Percentiles rank a stretch among this genome's conserved stretches.
These are phyloP conservation scores for Lentithecium fluviatile DNA, from an alignment of 495 filamentous ascomycete genomes.

Conservation along the genomic window DNA sequence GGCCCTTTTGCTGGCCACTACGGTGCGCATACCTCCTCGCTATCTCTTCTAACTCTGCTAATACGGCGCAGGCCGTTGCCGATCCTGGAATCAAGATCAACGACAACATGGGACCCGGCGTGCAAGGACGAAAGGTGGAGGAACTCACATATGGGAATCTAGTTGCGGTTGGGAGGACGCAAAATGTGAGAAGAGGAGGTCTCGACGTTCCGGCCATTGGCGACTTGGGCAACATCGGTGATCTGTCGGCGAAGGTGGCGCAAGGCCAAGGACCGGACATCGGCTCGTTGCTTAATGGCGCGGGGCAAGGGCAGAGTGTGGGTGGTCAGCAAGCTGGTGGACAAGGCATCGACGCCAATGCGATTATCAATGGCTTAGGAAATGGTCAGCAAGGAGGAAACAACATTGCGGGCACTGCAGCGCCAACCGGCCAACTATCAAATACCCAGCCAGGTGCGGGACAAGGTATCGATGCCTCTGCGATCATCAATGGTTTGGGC, in stretches of 20 bases:
- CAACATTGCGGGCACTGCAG: neutral
- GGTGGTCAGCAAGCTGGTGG: neutral
- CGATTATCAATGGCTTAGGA: constrained; percentile 2
- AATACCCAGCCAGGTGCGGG: too few relatives aligned
- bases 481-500: too few relatives aligned
- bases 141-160: constrained; percentile 3
- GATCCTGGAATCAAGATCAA: constrained; percentile 4
- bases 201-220: constrained; percentile 9
- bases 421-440: neutral
- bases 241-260: too few relatives aligned
- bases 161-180: neutral
- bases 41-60: neutral
- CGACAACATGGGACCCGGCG: constrained; percentile 13
- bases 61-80: constrained; percentile 11
- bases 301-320: neutral
- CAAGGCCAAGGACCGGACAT: constrained; percentile 2
- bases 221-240: neutral
- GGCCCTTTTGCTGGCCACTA: constrained; percentile 12
- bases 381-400: neutral
- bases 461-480: too few relatives aligned
- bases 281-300: neutral
- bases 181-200: constrained; percentile 8
- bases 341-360: neutral
- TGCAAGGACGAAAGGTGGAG: constrained; percentile 18
- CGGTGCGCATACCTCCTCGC: constrained; percentile 8